Conservation (phyloP, 1,284 basidiomycete species). For the Ganoderma leucocontextum region DNA sequence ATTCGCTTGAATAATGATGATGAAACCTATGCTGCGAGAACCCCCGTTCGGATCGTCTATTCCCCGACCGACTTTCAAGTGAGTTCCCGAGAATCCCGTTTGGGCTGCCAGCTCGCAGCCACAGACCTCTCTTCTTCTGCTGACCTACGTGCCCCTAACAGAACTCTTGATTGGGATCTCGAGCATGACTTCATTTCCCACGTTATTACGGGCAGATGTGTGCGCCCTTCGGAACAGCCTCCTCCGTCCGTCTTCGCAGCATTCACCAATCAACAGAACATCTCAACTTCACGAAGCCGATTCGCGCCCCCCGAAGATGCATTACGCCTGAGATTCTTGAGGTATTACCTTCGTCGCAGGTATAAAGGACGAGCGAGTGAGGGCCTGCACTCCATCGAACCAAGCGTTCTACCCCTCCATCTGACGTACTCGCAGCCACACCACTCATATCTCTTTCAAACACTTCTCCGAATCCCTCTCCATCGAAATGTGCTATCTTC, state of each 20-base stretch:
- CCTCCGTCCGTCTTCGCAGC: constrained; percentile 6
- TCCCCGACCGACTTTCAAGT: background rate
- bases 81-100: background rate
- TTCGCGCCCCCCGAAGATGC: constrained; percentile 5
- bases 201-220: background rate
- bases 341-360: background rate
- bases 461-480: background rate
- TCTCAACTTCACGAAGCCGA: constrained; percentile 10
- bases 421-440: background rate
- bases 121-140: background rate
- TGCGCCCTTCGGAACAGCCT: constrained; percentile 7
- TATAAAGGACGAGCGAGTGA: background rate
- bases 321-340: constrained; percentile 5
- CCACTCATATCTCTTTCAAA: background rate
- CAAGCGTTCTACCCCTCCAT: background rate
- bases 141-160: constrained; percentile 2
- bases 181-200: constrained; percentile 1
- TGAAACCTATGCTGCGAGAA: constrained; percentile 1
- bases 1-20: background rate
- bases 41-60: background rate
- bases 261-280: constrained; percentile 8
- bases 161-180: constrained; percentile 11
- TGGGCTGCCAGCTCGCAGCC: background rate
- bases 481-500: constrained; percentile 35
- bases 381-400: background rate